Percentiles rank a stretch among this genome's conserved stretches.
Conservation (phyloP, 495 filamentous ascomycete species). For the Aspergillus leporis region DNA sequence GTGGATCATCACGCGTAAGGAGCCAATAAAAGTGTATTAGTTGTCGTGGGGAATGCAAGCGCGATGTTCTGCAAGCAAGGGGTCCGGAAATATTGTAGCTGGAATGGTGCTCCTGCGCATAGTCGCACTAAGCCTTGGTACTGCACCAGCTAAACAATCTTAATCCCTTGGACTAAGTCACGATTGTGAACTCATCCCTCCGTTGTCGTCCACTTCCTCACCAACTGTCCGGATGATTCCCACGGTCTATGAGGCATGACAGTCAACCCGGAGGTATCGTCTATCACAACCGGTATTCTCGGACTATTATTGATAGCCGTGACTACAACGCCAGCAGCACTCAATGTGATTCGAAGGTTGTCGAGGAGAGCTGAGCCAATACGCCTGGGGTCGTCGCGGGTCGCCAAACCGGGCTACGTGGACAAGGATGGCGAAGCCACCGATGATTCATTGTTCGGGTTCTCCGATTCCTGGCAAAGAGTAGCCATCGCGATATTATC, state of each 20-base stretch:
- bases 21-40: not conserved
- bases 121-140: not conserved
- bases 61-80: slow-evolving; percentile 1
- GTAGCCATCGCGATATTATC: slow-evolving; percentile 17
- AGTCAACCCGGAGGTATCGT: slow-evolving; percentile 1
- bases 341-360: not conserved
- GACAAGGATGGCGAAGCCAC: slow-evolving; percentile 27
- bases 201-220: not conserved
- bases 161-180: not conserved
- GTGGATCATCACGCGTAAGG: not conserved
- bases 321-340: not conserved
- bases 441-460: slow-evolving; percentile 13
- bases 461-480: slow-evolving; percentile 20
- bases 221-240: not conserved
- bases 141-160: not conserved
- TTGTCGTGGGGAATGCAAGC: not conserved
- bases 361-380: slow-evolving; percentile 3
- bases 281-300: slow-evolving; percentile 1
- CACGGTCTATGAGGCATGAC: slow-evolving; percentile 6
- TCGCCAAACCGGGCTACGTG: slow-evolving; percentile 22
- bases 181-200: not conserved
- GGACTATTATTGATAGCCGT: slow-evolving; percentile 3
- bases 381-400: slow-evolving; percentile 20
- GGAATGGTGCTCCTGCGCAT: not conserved
- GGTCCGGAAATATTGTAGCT: not conserved